Conservation (phyloP, 31 red algal species). For the Porphyra umbilicalis region DNA sequence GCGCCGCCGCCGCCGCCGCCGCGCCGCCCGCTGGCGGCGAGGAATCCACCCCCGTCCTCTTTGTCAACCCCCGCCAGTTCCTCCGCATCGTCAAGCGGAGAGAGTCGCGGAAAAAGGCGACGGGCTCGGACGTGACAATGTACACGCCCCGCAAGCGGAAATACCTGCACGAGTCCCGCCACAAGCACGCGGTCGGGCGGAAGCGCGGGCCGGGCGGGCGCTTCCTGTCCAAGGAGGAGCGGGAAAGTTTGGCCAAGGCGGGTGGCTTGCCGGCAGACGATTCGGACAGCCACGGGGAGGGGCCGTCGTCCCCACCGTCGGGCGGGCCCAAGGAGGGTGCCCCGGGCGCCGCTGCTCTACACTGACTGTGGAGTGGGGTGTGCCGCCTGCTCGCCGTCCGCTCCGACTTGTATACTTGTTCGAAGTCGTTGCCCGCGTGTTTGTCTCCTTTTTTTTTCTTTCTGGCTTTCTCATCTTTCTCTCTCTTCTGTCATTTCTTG, state of each 20-base stretch:
- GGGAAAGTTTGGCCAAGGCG: not conserved
- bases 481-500: not conserved
- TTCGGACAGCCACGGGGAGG: not conserved
- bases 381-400: not conserved
- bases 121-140: constrained; percentile 51
- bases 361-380: not conserved
- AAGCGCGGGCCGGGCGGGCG: constrained; percentile 62
- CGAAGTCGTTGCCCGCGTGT: too few species aligned
- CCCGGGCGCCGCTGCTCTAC: not conserved
- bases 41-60: constrained; percentile 1
- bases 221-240: constrained; percentile 33
- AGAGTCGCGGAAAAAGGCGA: constrained; percentile 45
- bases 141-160: constrained; percentile 43
- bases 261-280: not conserved
- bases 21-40: not conserved
- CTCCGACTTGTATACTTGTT: not conserved
- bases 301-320: not conserved
- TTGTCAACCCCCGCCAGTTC: constrained; percentile 80
- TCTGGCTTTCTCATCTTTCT: too few species aligned
- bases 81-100: constrained; percentile 63
- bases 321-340: not conserved
- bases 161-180: constrained; percentile 74
- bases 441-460: not conserved
- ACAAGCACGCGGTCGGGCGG: constrained; percentile 71
- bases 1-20: not conserved